A percentile compares a stretch with the other conserved stretches of the same genome.
Evolutionary conservation across 1,139 yeast genomes (phyloP).

Genomic region (Pichiaceae sp.): DNA sequence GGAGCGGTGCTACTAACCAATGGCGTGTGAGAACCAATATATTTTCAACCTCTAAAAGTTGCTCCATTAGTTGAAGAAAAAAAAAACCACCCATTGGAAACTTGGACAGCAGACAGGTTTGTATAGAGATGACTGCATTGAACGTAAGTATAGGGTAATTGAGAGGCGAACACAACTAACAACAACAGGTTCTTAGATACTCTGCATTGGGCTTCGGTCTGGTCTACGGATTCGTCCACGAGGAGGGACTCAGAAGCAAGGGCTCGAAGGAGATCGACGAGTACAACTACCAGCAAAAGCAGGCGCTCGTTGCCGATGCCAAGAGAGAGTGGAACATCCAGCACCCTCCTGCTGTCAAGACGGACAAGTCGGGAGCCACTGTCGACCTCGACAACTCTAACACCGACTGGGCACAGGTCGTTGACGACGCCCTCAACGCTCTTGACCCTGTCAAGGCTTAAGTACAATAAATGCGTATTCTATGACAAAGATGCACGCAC

Average conservation of each 20-base stretch:
- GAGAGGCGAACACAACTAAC: slow-evolving; percentile 18
- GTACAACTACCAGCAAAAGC: slow-evolving; percentile 55
- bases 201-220: slow-evolving; percentile 86
- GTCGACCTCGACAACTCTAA: slow-evolving; percentile 79
- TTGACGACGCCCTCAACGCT: slow-evolving; percentile 37
- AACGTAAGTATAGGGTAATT: slow-evolving; percentile 22
- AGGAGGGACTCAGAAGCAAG: slow-evolving; percentile 54
- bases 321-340: slow-evolving; percentile 78
- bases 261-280: slow-evolving; percentile 53
- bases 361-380: slow-evolving; percentile 25
- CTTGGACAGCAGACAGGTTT: no score
- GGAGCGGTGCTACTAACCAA: no score
- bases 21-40: no score
- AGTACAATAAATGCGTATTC: no score
- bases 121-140: slow-evolving; percentile 36
- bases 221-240: slow-evolving; percentile 82
- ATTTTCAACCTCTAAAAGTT: no score
- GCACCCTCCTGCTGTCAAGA: slow-evolving; percentile 32
- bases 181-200: slow-evolving; percentile 61
- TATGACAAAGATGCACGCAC: no score
- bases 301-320: slow-evolving; percentile 77
- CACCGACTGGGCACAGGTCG: slow-evolving; percentile 63
- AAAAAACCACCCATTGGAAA: no score
- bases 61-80: no score
- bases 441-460: slow-evolving; percentile 14